Percentiles rank a stretch among this genome's conserved stretches.
phyloP scores from a whole-genome alignment of 768 basidiomycete species.

The Boletus coccyginus region DNA sequence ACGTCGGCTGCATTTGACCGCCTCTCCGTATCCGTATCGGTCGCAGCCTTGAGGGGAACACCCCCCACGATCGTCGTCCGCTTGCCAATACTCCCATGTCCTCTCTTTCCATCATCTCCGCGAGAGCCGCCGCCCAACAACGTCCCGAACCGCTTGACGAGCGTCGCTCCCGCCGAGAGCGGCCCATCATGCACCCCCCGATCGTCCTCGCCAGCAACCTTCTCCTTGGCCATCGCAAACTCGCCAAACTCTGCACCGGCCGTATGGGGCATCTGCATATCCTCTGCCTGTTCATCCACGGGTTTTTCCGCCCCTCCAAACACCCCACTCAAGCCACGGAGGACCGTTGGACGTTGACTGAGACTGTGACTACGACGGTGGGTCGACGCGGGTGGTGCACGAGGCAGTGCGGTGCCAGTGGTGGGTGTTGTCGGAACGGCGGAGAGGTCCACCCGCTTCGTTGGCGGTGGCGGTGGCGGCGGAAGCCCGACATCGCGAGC shows the following conservation, averaged over 20 bases:
- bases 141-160: slow-evolving; percentile 78
- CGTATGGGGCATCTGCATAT: slow-evolving; percentile 49
- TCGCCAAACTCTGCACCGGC: slow-evolving; percentile 62
- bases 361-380: slow-evolving; percentile 83
- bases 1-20: slow-evolving; percentile 15
- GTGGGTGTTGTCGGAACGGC: slow-evolving; percentile 26
- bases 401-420: slow-evolving; percentile 41
- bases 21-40: slow-evolving; percentile 35
- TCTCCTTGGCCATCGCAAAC: slow-evolving; percentile 46
- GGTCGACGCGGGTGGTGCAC: slow-evolving; percentile 73
- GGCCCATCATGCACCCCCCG: slow-evolving; percentile 29
- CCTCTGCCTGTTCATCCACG: slow-evolving; percentile 44
- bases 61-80: slow-evolving; percentile 53
- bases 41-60: slow-evolving; percentile 37
- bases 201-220: slow-evolving; percentile 23
- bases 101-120: slow-evolving; percentile 42
- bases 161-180: slow-evolving; percentile 60
- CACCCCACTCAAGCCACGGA: slow-evolving; percentile 59
- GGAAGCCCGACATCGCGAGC: slow-evolving; percentile 61
- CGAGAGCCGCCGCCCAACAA: slow-evolving; percentile 48
- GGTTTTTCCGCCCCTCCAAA: slow-evolving; percentile 44
- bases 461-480: slow-evolving; percentile 29
- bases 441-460: slow-evolving; percentile 32
- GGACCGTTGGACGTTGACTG: slow-evolving; percentile 61
- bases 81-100: slow-evolving; percentile 37